These are phyloP conservation scores for Acer campestre DNA, from an alignment of 345 rosid species.

Conservation along the genomic window DNA sequence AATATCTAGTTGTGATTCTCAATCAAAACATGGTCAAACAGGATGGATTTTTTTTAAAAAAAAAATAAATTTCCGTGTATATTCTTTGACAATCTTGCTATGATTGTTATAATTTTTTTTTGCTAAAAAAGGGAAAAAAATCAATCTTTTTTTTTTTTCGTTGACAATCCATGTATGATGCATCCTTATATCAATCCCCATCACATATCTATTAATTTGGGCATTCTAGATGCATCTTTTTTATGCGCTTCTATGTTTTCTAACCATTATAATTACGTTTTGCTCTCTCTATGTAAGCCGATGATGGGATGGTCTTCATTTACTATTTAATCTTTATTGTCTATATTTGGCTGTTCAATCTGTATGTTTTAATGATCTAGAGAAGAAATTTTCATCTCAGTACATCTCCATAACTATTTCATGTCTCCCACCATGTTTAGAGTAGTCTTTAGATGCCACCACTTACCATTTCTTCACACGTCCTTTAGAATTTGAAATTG, in stretches of 20 bases:
- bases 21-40: slow-evolving; percentile 11
- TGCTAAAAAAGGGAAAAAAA: background rate
- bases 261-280: background rate
- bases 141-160: too few species aligned
- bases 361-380: slow-evolving; percentile 9
- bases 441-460: background rate
- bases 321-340: background rate
- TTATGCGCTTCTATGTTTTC: background rate
- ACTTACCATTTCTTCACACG: background rate
- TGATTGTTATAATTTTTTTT: background rate
- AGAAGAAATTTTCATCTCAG: background rate
- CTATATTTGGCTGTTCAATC: background rate
- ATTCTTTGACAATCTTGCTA: background rate
- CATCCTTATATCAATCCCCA: background rate
- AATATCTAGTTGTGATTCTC: background rate
- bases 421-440: background rate
- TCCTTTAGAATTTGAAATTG: background rate
- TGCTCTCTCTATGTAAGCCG: background rate
- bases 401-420: background rate
- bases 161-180: background rate
- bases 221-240: slow-evolving; percentile 8
- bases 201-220: background rate
- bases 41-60: background rate
- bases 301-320: background rate
- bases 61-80: too few species aligned